phyloP scores from a whole-genome alignment of 192 early-diverging fungal genomes.

The Allomyces macrogynus region DNA sequence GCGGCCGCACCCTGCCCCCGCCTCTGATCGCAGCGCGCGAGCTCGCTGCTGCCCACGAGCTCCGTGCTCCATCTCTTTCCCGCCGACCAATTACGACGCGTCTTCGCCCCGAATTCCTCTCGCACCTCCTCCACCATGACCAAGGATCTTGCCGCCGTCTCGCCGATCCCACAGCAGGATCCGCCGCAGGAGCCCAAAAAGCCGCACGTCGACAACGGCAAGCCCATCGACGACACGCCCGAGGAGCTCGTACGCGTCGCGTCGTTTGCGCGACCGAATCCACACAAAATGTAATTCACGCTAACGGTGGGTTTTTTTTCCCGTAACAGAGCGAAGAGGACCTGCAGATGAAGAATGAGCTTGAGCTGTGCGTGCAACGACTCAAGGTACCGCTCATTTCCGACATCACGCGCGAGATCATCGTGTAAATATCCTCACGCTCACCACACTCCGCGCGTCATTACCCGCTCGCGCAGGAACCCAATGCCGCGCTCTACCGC shows the following conservation, averaged over 20 bases:
- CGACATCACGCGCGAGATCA: background rate
- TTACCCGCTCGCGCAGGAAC: too few relatives aligned
- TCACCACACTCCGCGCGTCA: background rate
- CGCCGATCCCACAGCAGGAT: slow-evolving; percentile 14
- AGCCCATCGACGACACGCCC: slow-evolving; percentile 17
- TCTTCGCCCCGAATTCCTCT: too few relatives aligned
- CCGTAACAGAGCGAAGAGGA: slow-evolving; percentile 70
- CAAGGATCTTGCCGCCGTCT: slow-evolving; percentile 12
- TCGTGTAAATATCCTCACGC: slow-evolving; percentile 4
- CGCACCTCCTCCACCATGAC: slow-evolving; percentile 7
- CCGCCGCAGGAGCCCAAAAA: slow-evolving; percentile 3
- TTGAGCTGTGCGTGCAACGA: slow-evolving; percentile 85
- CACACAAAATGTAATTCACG: background rate
- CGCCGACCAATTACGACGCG: too few relatives aligned
- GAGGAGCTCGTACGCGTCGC: slow-evolving; percentile 8
- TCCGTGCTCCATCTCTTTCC: too few relatives aligned
- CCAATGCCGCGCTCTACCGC: slow-evolving; percentile 51
- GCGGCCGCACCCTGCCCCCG: too few relatives aligned
- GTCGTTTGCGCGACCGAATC: background rate
- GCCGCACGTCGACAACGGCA: slow-evolving; percentile 16
- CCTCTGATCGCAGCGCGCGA: too few relatives aligned
- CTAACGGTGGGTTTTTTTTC: slow-evolving; percentile 5
- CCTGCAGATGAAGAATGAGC: slow-evolving; percentile 71
- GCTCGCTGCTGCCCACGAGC: too few relatives aligned
- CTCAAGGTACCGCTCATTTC: slow-evolving; percentile 42